Evolutionary conservation across 1,139 yeast genomes (phyloP), one percentile per base, ranked within the genome.

Genomic region (Taiozyma sp.): DNA sequence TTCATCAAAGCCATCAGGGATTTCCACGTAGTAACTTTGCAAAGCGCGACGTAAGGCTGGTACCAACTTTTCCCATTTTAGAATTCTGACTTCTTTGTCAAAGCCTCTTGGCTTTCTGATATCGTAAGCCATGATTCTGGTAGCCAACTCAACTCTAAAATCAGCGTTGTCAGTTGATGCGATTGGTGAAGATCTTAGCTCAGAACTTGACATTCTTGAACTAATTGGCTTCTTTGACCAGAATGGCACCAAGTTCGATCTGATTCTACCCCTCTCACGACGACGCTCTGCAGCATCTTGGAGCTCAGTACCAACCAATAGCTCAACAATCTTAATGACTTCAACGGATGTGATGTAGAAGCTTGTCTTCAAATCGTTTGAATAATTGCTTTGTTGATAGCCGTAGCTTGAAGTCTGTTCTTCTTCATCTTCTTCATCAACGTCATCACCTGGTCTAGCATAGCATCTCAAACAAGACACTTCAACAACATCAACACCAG

Each of bases 291-390:
- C 74, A 10, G 81, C 72, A 52, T 78, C 79, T 50, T 67, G 70
- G 39, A 68, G 63, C 54, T 75, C 75, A 13, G 79, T 73, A 2
- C 82, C 81, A 57, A 82, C 80, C 45, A 83, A 65, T 47, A 81
- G 65, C 66, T 83, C 87, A 42, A 83, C 84, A 54, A 83, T 78
- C 64, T 78, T 83, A 57, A 83, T 78, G 41, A 83, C 85, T 62
- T 83, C 88, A 36, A 83, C 87, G 49, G 83, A 77, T 1, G 88
- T 83, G 49, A 83, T 79, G 66, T 81, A 83, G 62, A 74, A 80
- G 52, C 73, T 76, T 55, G 69, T 70, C 42, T 54, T 55, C 16
- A 59, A 7, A 8, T 54, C 45, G 42, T 48, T 32, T 10, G 57
- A 46, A 29, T 48, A 23, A 13, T 30, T 44, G n/a, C 30, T 28